Percentiles rank a stretch among this genome's conserved stretches.
phyloP scores from a whole-genome alignment of 495 filamentous ascomycete genomes.

The Pyrenula aspistea region DNA sequence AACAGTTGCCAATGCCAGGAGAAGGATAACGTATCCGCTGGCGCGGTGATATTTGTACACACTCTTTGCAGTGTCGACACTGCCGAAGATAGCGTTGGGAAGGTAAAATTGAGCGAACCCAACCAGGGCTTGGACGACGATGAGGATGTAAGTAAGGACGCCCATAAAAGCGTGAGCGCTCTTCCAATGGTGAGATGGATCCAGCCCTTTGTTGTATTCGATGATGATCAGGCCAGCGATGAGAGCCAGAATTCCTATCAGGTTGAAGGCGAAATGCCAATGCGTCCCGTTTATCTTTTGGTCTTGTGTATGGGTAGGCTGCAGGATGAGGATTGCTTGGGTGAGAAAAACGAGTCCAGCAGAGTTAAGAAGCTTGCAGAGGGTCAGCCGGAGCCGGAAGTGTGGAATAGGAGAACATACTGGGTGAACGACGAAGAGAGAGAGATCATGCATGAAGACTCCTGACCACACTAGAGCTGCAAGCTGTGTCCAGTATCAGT shows the following conservation, averaged over 20 bases:
- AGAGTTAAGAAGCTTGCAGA: constrained; percentile 57
- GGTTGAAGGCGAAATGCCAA: constrained; percentile 55
- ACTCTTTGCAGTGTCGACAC: constrained; percentile 64
- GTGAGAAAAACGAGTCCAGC: constrained; percentile 59
- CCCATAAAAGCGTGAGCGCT: constrained; percentile 73
- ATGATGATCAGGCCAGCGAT: constrained; percentile 61
- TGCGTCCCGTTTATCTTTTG: constrained; percentile 65
- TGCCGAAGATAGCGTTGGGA: constrained; percentile 55
- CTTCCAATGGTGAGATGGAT: constrained; percentile 54
- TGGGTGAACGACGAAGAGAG: constrained; percentile 78
- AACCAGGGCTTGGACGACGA: constrained; percentile 60
- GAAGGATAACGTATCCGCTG: constrained; percentile 62
- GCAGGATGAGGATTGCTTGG: constrained; percentile 73
- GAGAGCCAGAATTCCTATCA: constrained; percentile 47
- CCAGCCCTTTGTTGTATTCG: constrained; percentile 65
- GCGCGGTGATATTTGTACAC: constrained; percentile 83
- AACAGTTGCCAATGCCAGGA: constrained; percentile 61
- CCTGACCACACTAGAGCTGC: constrained; percentile 59
- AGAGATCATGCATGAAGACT: constrained; percentile 51
- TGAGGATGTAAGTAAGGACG: constrained; percentile 56
- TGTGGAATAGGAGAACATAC: constrained; percentile 22
- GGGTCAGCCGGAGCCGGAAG: neutral
- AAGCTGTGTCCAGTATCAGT: constrained; percentile 38
- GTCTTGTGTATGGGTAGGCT: constrained; percentile 65
- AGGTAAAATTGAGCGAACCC: constrained; percentile 70